Evolutionary conservation across 2,329 filamentous ascomycete species (phyloP).

Genomic region (Piedraia hortae): DNA sequence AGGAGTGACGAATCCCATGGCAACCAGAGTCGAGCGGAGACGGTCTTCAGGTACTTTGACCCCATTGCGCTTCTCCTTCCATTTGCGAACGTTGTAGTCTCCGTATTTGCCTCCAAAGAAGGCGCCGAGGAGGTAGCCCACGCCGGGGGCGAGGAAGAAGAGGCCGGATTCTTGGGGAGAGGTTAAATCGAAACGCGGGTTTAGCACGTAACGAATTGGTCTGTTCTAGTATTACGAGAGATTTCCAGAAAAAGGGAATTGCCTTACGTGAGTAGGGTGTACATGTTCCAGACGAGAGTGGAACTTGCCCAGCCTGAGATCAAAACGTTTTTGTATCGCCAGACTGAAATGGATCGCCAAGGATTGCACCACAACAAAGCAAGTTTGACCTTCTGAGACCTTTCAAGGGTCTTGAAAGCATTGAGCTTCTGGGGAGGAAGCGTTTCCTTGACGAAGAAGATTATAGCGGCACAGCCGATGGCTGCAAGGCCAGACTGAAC

Average conservation of each 20-base stretch:
- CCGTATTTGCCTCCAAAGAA: slow-evolving; percentile 47
- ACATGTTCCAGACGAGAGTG: slow-evolving; percentile 50
- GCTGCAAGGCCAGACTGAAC: slow-evolving; percentile 42
- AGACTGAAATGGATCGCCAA: slow-evolving; percentile 32
- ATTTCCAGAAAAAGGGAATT: slow-evolving; percentile 1
- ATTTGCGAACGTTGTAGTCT: slow-evolving; percentile 36
- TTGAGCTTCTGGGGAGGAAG: slow-evolving; percentile 35
- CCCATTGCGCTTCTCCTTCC: slow-evolving; percentile 29
- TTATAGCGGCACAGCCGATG: slow-evolving; percentile 28
- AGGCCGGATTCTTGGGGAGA: slow-evolving; percentile 39
- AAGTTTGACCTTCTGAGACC: slow-evolving; percentile 21
- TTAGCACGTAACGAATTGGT: slow-evolving; percentile 42
- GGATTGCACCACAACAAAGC: slow-evolving; percentile 40
- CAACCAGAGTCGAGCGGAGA: slow-evolving; percentile 29
- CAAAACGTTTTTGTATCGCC: slow-evolving; percentile 40
- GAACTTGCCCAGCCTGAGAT: slow-evolving; percentile 32
- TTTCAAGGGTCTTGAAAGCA: slow-evolving; percentile 30
- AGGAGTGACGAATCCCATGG: slow-evolving; percentile 30
- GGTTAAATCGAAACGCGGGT: slow-evolving; percentile 42
- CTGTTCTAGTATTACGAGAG: slow-evolving; percentile 18
- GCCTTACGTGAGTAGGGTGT: slow-evolving; percentile 10
- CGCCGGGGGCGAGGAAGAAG: slow-evolving; percentile 48
- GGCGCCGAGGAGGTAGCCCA: slow-evolving; percentile 40
- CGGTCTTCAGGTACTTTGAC: slow-evolving; percentile 40
- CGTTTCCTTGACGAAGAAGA: slow-evolving; percentile 45